Conservation (phyloP, 1,284 basidiomycete genomes). For the Hemileia vastatrix region DNA sequence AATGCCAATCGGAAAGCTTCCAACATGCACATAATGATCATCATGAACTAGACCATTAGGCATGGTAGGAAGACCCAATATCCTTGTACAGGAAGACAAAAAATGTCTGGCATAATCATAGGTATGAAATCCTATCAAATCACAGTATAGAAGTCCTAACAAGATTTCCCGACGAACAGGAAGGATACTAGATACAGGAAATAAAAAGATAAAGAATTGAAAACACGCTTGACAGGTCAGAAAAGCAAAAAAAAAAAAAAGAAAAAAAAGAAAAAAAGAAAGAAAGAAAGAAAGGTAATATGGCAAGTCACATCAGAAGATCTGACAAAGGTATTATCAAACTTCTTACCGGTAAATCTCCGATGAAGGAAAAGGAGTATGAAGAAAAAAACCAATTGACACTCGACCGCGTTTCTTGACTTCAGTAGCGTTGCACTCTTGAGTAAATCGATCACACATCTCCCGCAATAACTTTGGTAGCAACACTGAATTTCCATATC, state of each 20-base stretch:
- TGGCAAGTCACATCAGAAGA: too few species aligned
- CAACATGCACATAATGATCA: slow-evolving; percentile 87
- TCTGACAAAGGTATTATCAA: too few species aligned
- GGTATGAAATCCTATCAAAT: slow-evolving; percentile 97
- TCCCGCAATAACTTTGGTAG: slow-evolving; percentile 18
- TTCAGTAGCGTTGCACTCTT: slow-evolving; percentile 33
- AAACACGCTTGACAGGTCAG: background rate
- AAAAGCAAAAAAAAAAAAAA: background rate
- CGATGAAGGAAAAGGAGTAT: slow-evolving; percentile 95
- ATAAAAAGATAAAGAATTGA: background rate
- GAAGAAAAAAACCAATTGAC: slow-evolving; percentile 87
- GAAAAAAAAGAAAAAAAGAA: background rate
- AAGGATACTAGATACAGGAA: slow-evolving; percentile 60
- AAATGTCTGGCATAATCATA: slow-evolving; percentile 99
- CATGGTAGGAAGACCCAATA: slow-evolving; percentile 90
- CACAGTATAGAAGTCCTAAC: slow-evolving; percentile 86
- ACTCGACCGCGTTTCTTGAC: slow-evolving; percentile 51
- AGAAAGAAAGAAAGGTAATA: too few species aligned
- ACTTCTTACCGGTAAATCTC: slow-evolving; percentile 82
- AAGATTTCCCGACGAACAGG: slow-evolving; percentile 95
- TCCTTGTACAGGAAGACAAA: slow-evolving; percentile 92
- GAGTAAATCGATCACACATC: slow-evolving; percentile 18
- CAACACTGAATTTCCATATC: slow-evolving; percentile 4
- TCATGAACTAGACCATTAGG: slow-evolving; percentile 96
- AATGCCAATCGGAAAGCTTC: slow-evolving; percentile 97